These are phyloP conservation scores for Phymatotrichopsis omnivora DNA, from an alignment of 2,329 filamentous ascomycete genomes.

Conservation along the genomic window DNA sequence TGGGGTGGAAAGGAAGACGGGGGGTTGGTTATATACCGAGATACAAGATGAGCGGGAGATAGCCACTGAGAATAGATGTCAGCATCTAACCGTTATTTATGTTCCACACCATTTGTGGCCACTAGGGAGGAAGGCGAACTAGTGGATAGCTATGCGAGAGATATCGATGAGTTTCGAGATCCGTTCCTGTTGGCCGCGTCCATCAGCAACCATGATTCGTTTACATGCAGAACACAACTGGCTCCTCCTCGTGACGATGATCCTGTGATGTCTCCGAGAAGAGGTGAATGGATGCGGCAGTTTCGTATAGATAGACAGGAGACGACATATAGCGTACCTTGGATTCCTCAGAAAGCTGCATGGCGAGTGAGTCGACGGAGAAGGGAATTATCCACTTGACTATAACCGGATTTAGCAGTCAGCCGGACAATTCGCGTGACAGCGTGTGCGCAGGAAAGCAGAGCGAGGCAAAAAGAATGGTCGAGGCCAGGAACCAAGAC, in stretches of 20 bases:
- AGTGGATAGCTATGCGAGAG: slow-evolving; percentile 87
- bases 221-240: too few relatives aligned
- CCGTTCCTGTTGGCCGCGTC: slow-evolving; percentile 59
- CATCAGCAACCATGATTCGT: slow-evolving; percentile 1
- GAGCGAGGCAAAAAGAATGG: neutral
- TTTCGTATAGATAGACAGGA: too few relatives aligned
- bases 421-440: slow-evolving; percentile 9
- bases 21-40: slow-evolving; percentile 52
- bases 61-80: slow-evolving; percentile 55
- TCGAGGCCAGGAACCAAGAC: neutral
- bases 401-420: slow-evolving; percentile 16
- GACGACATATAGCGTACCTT: slow-evolving; percentile 65
- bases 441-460: neutral
- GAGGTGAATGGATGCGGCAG: too few relatives aligned
- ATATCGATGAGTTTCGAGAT: slow-evolving; percentile 94
- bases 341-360: slow-evolving; percentile 84
- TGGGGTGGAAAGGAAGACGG: too few relatives aligned
- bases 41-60: slow-evolving; percentile 92
- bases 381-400: slow-evolving; percentile 13
- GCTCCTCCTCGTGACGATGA: too few relatives aligned
- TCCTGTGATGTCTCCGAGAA: neutral
- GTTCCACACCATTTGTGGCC: slow-evolving; percentile 4
- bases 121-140: slow-evolving; percentile 50
- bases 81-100: slow-evolving; percentile 23
- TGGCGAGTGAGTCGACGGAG: slow-evolving; percentile 32